Evolutionary conservation across 345 rosid species (phyloP), one percentile per base, ranked within the genome.

Genomic region (Salix brachista): DNA sequence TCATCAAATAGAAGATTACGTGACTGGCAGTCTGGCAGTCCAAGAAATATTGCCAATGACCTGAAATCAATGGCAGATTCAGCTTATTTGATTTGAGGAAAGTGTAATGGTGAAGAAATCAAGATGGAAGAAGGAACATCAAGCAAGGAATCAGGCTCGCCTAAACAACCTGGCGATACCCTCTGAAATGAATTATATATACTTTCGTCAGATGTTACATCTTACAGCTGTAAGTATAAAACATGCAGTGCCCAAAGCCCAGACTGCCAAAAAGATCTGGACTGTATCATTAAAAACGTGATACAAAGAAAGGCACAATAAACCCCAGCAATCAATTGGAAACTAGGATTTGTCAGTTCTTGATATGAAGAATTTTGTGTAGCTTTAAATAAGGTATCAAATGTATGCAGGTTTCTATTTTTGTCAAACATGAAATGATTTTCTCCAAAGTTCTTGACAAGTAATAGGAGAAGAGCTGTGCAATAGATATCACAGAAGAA

Each of bases 51-150:
- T 94, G 97, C 99, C 85, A 91, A 81, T 76, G 84, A 84, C 86
- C 94, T 86, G 87, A 86, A 94, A 90, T 96, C 97, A 73, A 88
- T 79, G 77, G 84, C 79, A 30, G 90, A 88, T 88, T 90, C 89
- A 78, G 89, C 85, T 70, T 91, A 83, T 85, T 80, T 94, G 80
- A 84, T 89, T 71, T 86, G 88, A 11, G 97, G 98, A 89, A 92
- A 94, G 82, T 94, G 97, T 88, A 96, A 83, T 67, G 98, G 98
- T 77, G 99, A 96, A 79, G 95, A 88, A 85, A 91, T 89, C 80
- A 91, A 82, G 75, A 96, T 93, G 86, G 99, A 88, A 74, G 94
- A 88, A 75, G 95, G 99, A 79, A 97, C 99, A 85, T 96, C 92
- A 77, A 93, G 90, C 90, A 90, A 87, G 88, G 98, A 96, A 85